These are phyloP conservation scores for Podaxis pistillaris DNA, from an alignment of 768 basidiomycete species.

Conservation along the genomic window DNA sequence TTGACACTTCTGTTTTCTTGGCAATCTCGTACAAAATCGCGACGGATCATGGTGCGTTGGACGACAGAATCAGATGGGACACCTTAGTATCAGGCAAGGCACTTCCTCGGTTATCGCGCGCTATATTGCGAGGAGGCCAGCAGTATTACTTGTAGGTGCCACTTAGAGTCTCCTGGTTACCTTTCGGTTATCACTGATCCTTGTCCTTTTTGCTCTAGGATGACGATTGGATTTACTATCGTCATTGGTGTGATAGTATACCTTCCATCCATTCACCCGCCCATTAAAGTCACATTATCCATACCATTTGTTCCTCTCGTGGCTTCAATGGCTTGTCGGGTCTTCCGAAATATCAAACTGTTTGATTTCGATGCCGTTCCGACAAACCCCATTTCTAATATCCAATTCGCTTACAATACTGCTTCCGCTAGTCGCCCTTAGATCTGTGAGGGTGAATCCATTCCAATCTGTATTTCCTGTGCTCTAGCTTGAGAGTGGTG, in stretches of 20 bases:
- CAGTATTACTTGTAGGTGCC: background rate
- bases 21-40: background rate
- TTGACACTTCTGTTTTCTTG: background rate
- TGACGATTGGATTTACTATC: background rate
- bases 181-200: background rate
- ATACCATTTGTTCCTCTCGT: background rate
- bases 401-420: background rate
- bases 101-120: background rate
- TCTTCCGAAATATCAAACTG: background rate
- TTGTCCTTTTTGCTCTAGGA: background rate
- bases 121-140: background rate
- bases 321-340: conserved; percentile 1
- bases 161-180: too few relatives aligned
- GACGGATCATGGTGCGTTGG: background rate
- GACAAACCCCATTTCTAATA: background rate
- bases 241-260: background rate
- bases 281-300: background rate
- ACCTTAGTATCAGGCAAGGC: background rate
- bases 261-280: background rate
- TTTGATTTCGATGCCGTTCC: background rate
- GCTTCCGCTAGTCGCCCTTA: background rate
- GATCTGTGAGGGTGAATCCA: background rate
- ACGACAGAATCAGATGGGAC: background rate
- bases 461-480: too few relatives aligned
- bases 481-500: too few relatives aligned